Evolutionary conservation across 306 rosid species (phyloP), one percentile per base, ranked within the genome.

Genomic region (Fragaria vesca): DNA sequence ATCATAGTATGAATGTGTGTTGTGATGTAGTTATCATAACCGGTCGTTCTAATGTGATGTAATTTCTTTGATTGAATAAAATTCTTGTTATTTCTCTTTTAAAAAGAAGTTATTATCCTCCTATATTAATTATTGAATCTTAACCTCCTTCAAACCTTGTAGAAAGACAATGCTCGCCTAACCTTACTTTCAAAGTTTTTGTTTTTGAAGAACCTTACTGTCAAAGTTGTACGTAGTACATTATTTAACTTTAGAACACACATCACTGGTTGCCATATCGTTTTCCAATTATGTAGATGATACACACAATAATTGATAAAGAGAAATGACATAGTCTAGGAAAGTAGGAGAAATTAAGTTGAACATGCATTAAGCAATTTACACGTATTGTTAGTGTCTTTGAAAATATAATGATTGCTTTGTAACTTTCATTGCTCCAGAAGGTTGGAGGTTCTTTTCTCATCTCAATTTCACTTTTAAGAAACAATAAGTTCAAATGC

Each of bases 241-340:
- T 51, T 12, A 55, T 24, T 13, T 38, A 21, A 38, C 1, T 36
- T 8, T 13, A 12, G 8, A 15, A 36, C 8, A n/a, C 66, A 38
- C 50, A 73, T 73, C 76, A 38, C 26, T 55, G 61, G 76, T 55
- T 73, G 38, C 24, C 26, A 21, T 12, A 73, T 73, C 76, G 13
- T 73, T 73, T 73, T 73, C 76, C 67, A 73, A n/a, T 61, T 13
- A 40, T 54, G 66, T 24, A 47, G 16, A 57, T 57, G 30, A 57
- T 21, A 8, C 26, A 21, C 30, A 54, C 38, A 54, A 21, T 40
- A n/a, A 73, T 73, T 73, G 76, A 60, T 6, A n/a, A 21, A 55
- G n/a, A 38, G 24, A 36, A n/a, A 54, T 3, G 4, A 38, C 12
- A 54, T 17, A 40, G 7, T 51, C 62, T 54, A 72, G 21, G 54